Evolutionary conservation across 441 rosid species (phyloP).

Genomic region (Mallotus japonicus): DNA sequence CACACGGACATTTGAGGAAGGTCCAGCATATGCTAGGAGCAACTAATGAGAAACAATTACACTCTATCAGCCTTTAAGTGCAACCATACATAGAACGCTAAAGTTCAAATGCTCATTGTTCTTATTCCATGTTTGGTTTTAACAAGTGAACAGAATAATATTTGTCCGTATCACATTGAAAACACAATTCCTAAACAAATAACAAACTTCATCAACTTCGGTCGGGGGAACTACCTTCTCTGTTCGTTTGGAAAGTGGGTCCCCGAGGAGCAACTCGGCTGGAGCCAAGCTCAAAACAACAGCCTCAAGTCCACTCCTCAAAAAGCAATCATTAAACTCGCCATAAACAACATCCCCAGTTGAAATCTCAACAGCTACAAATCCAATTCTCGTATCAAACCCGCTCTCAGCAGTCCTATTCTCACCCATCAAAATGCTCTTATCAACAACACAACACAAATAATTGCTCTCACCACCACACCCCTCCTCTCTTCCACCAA

Average conservation of each 20-base stretch:
- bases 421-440: constrained; percentile 22
- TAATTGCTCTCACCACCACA: constrained; percentile 66
- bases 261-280: constrained; percentile 77
- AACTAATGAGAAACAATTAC: constrained; percentile 44
- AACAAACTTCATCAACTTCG: no score
- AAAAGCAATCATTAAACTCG: constrained; percentile 61
- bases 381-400: constrained; percentile 63
- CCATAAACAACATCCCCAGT: constrained; percentile 87
- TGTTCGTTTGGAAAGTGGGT: constrained; percentile 71
- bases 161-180: neutral
- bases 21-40: constrained; percentile 78
- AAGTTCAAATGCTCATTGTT: neutral
- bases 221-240: constrained; percentile 56
- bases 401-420: constrained; percentile 12
- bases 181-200: neutral
- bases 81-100: neutral
- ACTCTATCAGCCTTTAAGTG: constrained; percentile 13
- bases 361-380: constrained; percentile 86
- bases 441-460: constrained; percentile 77
- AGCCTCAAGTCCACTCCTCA: constrained; percentile 89
- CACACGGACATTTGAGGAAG: constrained; percentile 76
- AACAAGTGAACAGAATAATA: neutral
- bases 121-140: neutral
- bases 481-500: constrained; percentile 65
- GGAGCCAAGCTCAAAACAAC: constrained; percentile 78